These are phyloP conservation scores for Blastocystis sp. DNA, from an alignment of 352 stramenopile genomes.

Conservation along the genomic window DNA sequence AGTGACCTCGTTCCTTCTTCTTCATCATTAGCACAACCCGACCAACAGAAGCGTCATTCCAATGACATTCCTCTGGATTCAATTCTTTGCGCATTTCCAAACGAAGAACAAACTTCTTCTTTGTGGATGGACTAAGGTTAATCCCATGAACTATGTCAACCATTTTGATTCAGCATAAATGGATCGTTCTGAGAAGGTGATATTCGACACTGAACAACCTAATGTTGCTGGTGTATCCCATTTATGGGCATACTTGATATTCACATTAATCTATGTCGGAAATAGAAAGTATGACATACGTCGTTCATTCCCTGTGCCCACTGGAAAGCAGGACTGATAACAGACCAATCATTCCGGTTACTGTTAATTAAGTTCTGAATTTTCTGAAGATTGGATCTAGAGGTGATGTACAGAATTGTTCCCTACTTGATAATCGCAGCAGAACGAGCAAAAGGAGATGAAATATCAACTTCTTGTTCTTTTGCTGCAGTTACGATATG, in stretches of 20 bases:
- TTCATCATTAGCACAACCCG: constrained; percentile 59
- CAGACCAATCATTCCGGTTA: constrained; percentile 53
- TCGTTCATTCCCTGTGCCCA: constrained; percentile 59
- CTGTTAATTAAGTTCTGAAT: constrained; percentile 60
- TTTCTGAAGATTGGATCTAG: constrained; percentile 57
- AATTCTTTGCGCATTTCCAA: constrained; percentile 47
- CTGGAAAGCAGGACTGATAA: constrained; percentile 61
- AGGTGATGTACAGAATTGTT: background rate
- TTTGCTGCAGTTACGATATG: constrained; percentile 41
- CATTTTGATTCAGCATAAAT: constrained; percentile 58
- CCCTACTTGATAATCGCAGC: constrained; percentile 53
- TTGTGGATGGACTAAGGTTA: constrained; percentile 53
- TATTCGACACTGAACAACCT: constrained; percentile 53
- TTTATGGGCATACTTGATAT: constrained; percentile 62
- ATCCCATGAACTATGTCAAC: background rate
- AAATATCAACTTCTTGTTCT: constrained; percentile 53
- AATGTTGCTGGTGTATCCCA: constrained; percentile 62
- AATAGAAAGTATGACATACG: background rate
- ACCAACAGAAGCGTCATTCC: constrained; percentile 55
- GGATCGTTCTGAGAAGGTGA: constrained; percentile 43
- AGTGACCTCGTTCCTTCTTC: constrained; percentile 58
- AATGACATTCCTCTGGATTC: constrained; percentile 58
- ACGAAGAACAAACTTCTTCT: constrained; percentile 61
- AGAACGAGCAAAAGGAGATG: constrained; percentile 43
- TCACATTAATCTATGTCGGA: constrained; percentile 56